Base-by-base conservation (phyloP, 148 eudicot genomes). In the Selenicereus undatus region DNA sequence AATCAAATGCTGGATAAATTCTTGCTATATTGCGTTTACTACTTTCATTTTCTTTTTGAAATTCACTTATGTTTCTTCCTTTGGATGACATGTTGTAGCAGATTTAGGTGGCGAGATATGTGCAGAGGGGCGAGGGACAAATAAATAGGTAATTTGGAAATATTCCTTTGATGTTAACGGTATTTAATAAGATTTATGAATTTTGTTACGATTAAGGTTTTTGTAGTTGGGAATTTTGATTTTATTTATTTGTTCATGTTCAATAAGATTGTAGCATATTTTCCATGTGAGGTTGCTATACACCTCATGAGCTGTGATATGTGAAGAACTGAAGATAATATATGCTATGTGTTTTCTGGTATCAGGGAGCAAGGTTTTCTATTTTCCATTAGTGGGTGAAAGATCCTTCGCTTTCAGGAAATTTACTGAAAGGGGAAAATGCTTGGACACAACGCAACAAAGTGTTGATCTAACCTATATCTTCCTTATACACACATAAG, bases 121-220 rank as follows among this genome's bases (percentile, higher is more conserved):
- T 88, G 87, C 89, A 82, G 88, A 91, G 93, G 92, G 89, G 95
- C 93, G 88, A 88, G 95, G 90, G 92, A 88, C 87, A 81, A 80
- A 84, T 56, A 82, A 83, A 86, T 86, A 66, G 83, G 89, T 89
- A 82, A 32, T 70, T 64, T 11, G 26, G 68, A 24, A 62, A 22
- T 62, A 48, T 10, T 48, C 52, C 52, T 48, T 48, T 11, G 52
- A 12, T 48, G 52, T 48, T 48, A 48, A 48, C 8, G 14, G 5
- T 48, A 48, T 48, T 48, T 48, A 48, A 11, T 48, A 14, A 48
- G 52, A 5, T 48, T 48, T 48, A 48, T 48, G 12, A 48, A 48
- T 17, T 56, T 56, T 39, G 1, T 3, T 17, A 56, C 62, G 17
- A 56, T 20, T 56, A 18, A 56, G 22, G 22, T 20, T 56, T 54